Evolutionary conservation across 495 filamentous ascomycete species (phyloP), one percentile per base, ranked within the genome.

Genomic region (Penicillium odoratum): DNA sequence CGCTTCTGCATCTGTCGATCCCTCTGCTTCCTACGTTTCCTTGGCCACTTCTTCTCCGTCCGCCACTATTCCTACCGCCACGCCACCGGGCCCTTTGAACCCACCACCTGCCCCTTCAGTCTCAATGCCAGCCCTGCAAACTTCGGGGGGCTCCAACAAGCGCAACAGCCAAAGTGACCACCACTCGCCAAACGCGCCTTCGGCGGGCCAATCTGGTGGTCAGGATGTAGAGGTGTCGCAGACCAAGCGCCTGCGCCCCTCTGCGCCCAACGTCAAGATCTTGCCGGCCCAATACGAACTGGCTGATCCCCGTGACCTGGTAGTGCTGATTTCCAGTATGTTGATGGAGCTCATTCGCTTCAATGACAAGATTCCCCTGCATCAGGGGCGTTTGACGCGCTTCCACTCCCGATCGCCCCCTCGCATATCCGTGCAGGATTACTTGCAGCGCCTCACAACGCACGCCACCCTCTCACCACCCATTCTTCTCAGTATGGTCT

Each of bases 401-500:
- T 98, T 98, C 72, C 94, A 98, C 70, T 98, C 94, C 9, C 86
- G 93, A 67, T 93, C 94, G 4, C 90, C 94, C 3, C 94, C 94
- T 7, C 92, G 89, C 48, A 98, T 98, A 40, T 95, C 91, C 48
- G 92, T 98, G 16, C 76, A 83, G 36, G 94, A 98, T 67, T 98
- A 98, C 70, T 81, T 98, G 7, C 87, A 92, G 64, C 88, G 94
- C 54, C 80, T 98, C 16, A 92, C 94, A 10, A 92, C 92, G 47
- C 94, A 98, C 70, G 94, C 94, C 29, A 96, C 93, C 1, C 82
- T 98, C 1, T 89, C 90, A 7, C 93, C 94, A 6, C 93, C 94
- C 6, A 90, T 98, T 53, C 83, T 98, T n/a, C 82, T 98, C n/a
- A 92, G 91, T 59, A 98, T 98, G 93, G 94, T 98, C 52, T 98